phyloP scores from a whole-genome alignment of 2,329 filamentous ascomycete genomes.

The Rutstroemia sp. region DNA sequence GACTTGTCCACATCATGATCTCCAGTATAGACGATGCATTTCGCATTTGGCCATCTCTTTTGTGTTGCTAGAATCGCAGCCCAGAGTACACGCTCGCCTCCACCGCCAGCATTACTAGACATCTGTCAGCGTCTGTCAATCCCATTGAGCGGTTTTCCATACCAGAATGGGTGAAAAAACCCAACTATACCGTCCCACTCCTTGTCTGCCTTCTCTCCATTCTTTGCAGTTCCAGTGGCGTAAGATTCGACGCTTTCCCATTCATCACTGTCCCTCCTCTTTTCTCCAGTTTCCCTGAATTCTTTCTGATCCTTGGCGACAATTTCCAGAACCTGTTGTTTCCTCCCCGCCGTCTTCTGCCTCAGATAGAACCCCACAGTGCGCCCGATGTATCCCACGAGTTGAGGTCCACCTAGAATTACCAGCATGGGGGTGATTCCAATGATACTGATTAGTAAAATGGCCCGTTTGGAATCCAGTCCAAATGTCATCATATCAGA shows the following conservation, averaged over 20 bases:
- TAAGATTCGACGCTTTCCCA: slow-evolving; percentile 64
- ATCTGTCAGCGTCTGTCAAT: slow-evolving; percentile 8
- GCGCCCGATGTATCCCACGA: slow-evolving; percentile 29
- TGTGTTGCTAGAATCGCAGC: slow-evolving; percentile 90
- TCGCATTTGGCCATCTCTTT: slow-evolving; percentile 76
- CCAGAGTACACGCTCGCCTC: slow-evolving; percentile 93
- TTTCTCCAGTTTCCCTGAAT: slow-evolving; percentile 12
- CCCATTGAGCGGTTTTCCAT: slow-evolving; percentile 14
- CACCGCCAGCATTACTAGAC: slow-evolving; percentile 82
- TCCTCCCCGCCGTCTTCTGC: slow-evolving; percentile 56
- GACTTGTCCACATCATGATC: slow-evolving; percentile 83
- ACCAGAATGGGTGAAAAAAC: slow-evolving; percentile 98
- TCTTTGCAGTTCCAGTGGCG: slow-evolving; percentile 37
- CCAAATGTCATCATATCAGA: slow-evolving; percentile 26
- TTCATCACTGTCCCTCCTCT: slow-evolving; percentile 45
- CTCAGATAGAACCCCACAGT: slow-evolving; percentile 52
- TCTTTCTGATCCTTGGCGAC: slow-evolving; percentile 32
- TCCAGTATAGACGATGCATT: slow-evolving; percentile 90
- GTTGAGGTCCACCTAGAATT: slow-evolving; percentile 22
- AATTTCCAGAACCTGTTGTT: slow-evolving; percentile 48
- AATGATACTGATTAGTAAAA: slow-evolving; percentile 26
- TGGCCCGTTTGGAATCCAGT: slow-evolving; percentile 23
- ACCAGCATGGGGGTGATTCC: slow-evolving; percentile 28
- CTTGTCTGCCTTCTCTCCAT: slow-evolving; percentile 38
- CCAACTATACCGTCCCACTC: slow-evolving; percentile 82